phyloP scores from a whole-genome alignment of 495 filamentous ascomycete genomes.

The Cetradonia linearis region DNA sequence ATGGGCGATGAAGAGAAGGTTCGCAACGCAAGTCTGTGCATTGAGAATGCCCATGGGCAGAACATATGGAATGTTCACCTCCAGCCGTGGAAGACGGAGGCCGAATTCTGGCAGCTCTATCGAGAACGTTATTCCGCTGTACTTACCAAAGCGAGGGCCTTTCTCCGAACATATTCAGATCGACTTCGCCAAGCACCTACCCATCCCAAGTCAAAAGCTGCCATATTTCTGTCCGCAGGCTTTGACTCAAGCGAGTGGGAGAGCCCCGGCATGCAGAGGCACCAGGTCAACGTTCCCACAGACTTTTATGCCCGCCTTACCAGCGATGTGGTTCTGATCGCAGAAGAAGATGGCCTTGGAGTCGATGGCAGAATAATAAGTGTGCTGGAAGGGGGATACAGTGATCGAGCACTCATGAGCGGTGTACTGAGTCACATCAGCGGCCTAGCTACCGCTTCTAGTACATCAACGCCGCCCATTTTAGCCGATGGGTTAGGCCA shows the following conservation, averaged over 20 bases:
- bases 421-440: slow-evolving; percentile 83
- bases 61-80: slow-evolving; percentile 95
- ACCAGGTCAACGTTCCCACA: slow-evolving; percentile 88
- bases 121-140: slow-evolving; percentile 61
- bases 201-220: slow-evolving; percentile 55
- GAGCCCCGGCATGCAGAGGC: slow-evolving; percentile 81
- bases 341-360: slow-evolving; percentile 65
- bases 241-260: slow-evolving; percentile 98
- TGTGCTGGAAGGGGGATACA: slow-evolving; percentile 92
- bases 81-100: slow-evolving; percentile 67
- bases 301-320: slow-evolving; percentile 92
- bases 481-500: slow-evolving; percentile 36
- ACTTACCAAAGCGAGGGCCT: slow-evolving; percentile 69
- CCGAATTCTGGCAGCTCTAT: slow-evolving; percentile 85
- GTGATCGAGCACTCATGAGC: slow-evolving; percentile 75
- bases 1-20: slow-evolving; percentile 80
- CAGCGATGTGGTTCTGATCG: slow-evolving; percentile 66
- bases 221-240: slow-evolving; percentile 88
- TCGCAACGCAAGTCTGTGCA: slow-evolving; percentile 79
- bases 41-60: slow-evolving; percentile 85
- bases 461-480: slow-evolving; percentile 26
- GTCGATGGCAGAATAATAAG: slow-evolving; percentile 81
- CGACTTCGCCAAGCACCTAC: slow-evolving; percentile 44
- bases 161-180: slow-evolving; percentile 57
- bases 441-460: slow-evolving; percentile 33